Evolutionary conservation across 2,329 filamentous ascomycete species (phyloP).

Genomic region (Penicillium sp.): DNA sequence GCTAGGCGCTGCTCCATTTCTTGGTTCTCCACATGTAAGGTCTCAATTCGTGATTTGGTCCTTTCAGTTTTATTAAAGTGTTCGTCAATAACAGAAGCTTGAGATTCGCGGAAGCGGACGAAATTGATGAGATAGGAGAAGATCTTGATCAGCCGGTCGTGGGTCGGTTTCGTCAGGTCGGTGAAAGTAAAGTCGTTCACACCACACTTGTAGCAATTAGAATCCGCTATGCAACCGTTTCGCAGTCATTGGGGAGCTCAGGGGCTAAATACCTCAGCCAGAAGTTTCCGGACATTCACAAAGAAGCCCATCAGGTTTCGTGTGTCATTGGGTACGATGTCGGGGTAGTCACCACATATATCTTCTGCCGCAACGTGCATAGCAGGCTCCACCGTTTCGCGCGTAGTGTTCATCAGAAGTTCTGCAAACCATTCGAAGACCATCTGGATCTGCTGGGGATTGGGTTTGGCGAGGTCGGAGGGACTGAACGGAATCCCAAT

Average conservation of each 20-base stretch:
- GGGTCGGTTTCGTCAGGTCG: conserved; percentile 88
- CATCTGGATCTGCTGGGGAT: conserved; percentile 91
- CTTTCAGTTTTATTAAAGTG: conserved; percentile 90
- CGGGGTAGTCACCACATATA: conserved; percentile 79
- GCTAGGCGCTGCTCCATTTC: conserved; percentile 79
- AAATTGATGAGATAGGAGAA: conserved; percentile 99
- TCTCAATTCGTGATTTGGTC: conserved; percentile 85
- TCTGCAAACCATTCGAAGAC: conserved; percentile 98
- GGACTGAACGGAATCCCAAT: conserved; percentile 89
- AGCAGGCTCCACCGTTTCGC: conserved; percentile 89
- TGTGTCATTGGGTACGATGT: conserved; percentile 83
- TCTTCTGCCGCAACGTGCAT: conserved; percentile 93
- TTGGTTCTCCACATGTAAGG: conserved; percentile 82
- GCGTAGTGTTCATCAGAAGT: conserved; percentile 88
- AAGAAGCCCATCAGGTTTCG: conserved; percentile 97
- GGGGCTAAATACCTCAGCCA: conserved; percentile 62
- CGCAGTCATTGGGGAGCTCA: not conserved
- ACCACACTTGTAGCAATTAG: conserved; percentile 65
- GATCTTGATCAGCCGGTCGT: conserved; percentile 88
- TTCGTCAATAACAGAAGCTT: conserved; percentile 86
- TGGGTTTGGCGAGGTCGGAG: conserved; percentile 89
- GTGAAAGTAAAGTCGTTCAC: conserved; percentile 92
- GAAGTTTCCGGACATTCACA: conserved; percentile 75
- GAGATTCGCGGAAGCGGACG: conserved; percentile 92
- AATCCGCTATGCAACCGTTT: not conserved